These are phyloP conservation scores for Apostasia shenzhenica DNA, from an alignment of 106 monocot genomes.

Conservation along the genomic window DNA sequence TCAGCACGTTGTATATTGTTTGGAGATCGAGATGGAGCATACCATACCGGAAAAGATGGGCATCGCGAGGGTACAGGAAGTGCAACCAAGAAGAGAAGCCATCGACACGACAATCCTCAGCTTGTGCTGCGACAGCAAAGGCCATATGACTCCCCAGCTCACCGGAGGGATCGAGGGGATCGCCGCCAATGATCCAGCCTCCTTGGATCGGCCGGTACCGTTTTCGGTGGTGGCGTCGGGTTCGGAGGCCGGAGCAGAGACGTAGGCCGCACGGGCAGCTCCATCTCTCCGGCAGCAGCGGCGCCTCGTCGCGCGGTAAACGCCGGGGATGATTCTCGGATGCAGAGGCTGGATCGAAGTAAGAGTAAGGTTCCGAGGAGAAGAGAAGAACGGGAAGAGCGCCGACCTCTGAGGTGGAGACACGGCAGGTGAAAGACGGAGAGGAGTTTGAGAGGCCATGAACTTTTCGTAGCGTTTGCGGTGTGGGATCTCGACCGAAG, in stretches of 20 bases:
- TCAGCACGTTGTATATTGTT: no score
- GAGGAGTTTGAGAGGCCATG: background rate
- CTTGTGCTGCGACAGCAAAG: conserved; percentile 53
- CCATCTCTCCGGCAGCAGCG: background rate
- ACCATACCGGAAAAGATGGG: conserved; percentile 80
- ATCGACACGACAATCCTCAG: conserved; percentile 56
- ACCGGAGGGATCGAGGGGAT: conserved; percentile 17
- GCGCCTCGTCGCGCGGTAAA: background rate
- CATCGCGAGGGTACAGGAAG: conserved; percentile 83
- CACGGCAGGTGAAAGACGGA: background rate
- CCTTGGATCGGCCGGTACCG: conserved; percentile 5
- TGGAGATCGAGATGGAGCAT: background rate
- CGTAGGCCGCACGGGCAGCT: conserved; percentile 37
- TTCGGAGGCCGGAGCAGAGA: conserved; percentile 86
- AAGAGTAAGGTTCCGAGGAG: background rate
- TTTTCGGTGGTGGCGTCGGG: conserved; percentile 27
- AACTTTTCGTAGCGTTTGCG: no score
- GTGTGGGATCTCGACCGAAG: no score
- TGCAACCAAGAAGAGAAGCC: conserved; percentile 60
- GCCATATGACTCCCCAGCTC: conserved; percentile 62
- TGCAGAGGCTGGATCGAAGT: background rate
- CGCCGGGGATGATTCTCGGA: background rate
- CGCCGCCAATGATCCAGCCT: background rate
- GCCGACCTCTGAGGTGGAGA: conserved; percentile 1
- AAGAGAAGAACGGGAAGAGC: background rate